Conservation (phyloP, 2,329 filamentous ascomycete species). For the Penicillium sp. region DNA sequence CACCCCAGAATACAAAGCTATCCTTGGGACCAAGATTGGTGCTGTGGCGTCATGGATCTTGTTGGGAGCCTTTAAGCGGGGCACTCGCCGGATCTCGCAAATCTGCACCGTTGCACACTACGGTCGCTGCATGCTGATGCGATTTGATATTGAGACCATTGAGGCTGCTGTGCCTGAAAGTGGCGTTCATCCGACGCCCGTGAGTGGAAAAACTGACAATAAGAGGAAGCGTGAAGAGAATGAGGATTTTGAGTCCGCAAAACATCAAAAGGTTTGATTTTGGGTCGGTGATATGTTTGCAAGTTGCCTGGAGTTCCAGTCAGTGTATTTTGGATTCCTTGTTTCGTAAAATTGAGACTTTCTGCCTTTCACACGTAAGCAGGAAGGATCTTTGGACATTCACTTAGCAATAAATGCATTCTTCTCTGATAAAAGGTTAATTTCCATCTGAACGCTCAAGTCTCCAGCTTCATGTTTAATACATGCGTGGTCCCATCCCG, state of each 20-base stretch:
- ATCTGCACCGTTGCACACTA: neutral
- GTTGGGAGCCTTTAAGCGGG: neutral
- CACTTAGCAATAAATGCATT: no score
- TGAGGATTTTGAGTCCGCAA: neutral
- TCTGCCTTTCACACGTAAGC: no score
- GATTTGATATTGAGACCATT: conserved; percentile 1
- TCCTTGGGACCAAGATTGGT: neutral
- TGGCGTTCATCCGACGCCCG: no score
- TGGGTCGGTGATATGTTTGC: no score
- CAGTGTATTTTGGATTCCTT: no score
- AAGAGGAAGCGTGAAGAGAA: neutral
- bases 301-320: no score
- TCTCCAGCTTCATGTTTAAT: no score
- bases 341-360: no score
- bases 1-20: neutral
- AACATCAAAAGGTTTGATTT: neutral
- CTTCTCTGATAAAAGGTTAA: no score
- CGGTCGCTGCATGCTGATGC: neutral
- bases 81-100: neutral
- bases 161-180: neutral
- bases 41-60: neutral
- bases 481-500: neutral
- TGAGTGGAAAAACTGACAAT: neutral
- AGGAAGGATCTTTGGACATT: no score
- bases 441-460: no score